A percentile compares a stretch with the other conserved stretches of the same genome.
These are phyloP conservation scores for Drosera spatulata DNA, from an alignment of 179 eudicot genomes.

Conservation along the genomic window DNA sequence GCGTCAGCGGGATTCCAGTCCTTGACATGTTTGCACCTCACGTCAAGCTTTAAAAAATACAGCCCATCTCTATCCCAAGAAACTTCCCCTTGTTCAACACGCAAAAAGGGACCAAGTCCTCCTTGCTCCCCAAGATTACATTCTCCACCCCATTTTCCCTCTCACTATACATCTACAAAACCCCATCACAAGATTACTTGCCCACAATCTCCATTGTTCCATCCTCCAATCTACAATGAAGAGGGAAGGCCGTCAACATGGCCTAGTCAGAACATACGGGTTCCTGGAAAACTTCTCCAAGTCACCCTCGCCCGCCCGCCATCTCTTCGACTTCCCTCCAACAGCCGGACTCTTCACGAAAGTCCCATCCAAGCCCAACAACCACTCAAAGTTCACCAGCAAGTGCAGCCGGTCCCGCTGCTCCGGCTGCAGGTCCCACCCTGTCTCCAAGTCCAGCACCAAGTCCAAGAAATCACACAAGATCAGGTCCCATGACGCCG, in stretches of 20 bases:
- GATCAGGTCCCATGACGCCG: slow-evolving; percentile 12
- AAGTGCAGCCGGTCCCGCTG: slow-evolving; percentile 35
- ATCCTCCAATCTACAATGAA: slow-evolving; percentile 23
- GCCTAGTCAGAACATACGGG: slow-evolving; percentile 33
- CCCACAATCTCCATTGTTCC: too few species aligned
- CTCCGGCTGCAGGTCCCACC: slow-evolving; percentile 27
- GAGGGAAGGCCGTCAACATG: slow-evolving; percentile 62
- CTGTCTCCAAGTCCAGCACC: slow-evolving; percentile 39
- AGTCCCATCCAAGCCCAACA: slow-evolving; percentile 53
- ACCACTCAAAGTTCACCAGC: slow-evolving; percentile 66
- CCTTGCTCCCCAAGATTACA: too few species aligned
- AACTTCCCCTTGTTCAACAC: too few species aligned
- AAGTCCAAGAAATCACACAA: slow-evolving; percentile 49
- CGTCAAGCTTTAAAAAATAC: too few species aligned
- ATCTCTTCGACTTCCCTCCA: too few species aligned
- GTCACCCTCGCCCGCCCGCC: slow-evolving; percentile 2
- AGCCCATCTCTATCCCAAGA: too few species aligned
- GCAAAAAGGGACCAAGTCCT: too few species aligned
- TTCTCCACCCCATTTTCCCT: too few species aligned
- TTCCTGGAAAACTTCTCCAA: slow-evolving; percentile 14
- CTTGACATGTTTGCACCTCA: too few species aligned
- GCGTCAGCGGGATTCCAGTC: too few species aligned
- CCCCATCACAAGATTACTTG: too few species aligned
- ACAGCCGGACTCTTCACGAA: slow-evolving; percentile 40
- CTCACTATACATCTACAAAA: too few species aligned